Evolutionary conservation across 169 alveolate species (phyloP).

Genomic region (Cyclospora cayetanensis): DNA sequence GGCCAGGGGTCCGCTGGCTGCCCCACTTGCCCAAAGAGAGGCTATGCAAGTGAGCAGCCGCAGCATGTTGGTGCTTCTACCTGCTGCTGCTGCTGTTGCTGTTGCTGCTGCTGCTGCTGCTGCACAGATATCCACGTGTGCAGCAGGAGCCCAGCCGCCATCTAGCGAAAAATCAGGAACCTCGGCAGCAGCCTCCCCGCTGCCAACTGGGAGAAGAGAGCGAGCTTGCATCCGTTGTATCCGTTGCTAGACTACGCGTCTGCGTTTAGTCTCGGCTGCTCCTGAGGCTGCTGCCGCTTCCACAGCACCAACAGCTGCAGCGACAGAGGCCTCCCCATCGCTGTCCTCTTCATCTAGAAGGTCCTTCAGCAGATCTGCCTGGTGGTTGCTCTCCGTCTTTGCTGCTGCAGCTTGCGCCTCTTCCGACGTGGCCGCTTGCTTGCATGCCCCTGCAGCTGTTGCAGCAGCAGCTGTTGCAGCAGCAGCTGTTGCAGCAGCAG

Average conservation of each 20-base stretch:
- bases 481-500: neutral
- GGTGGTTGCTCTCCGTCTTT: no score
- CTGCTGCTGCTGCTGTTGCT: neutral
- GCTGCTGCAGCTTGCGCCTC: no score
- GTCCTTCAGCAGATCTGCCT: no score
- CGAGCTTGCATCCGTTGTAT: neutral
- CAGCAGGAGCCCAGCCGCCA: no score
- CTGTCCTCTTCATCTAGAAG: neutral
- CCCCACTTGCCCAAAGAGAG: neutral
- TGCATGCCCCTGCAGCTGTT: neutral
- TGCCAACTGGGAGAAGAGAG: no score
- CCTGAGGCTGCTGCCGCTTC: neutral
- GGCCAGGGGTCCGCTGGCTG: neutral
- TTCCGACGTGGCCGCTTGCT: no score
- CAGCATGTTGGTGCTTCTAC: neutral
- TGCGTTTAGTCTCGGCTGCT: neutral
- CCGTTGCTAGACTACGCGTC: neutral
- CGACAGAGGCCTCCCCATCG: neutral
- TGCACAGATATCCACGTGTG: no score
- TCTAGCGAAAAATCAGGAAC: no score
- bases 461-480: neutral
- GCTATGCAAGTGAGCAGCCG: neutral
- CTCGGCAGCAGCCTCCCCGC: no score
- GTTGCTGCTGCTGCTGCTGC: neutral
- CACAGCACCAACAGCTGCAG: neutral